Evolutionary conservation across 768 basidiomycete genomes (phyloP), one percentile per base, ranked within the genome.

Genomic region (Hypsizygus marmoreus): DNA sequence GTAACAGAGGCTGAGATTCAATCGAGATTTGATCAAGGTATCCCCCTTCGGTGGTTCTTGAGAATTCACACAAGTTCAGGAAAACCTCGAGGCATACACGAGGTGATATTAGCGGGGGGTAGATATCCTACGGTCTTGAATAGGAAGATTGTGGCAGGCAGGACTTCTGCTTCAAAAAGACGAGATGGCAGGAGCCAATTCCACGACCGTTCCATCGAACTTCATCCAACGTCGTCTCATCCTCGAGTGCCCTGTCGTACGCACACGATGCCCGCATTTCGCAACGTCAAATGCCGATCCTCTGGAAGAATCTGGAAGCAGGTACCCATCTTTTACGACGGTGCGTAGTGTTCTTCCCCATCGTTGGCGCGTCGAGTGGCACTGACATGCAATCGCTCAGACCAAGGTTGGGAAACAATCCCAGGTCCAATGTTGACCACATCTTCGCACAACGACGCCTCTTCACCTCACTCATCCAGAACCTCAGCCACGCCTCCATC

Each of bases 71-170:
- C 46, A 40, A 12, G 19, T 32, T 29, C 33, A 48, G 23, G 31
- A 29, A 19, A 31, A 40, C 59, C 62, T 60, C 55, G 62, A 59
- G 60, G 59, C 52, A 31, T 50, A 53, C 55, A 59, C 51, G 59
- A 65, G 56, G 66, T 66, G 63, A 64, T 58, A 60, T 53, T 62
- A 66, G 54, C 49, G 49, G 54, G 52, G 43, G 47, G 55, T 54
- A 45, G 39, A 22, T 57, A 26, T 60, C 51, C 36, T 43, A 56
- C 58, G 55, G 48, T 34, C 62, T 59, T 49, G 37, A 50, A 56
- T 53, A 43, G 61, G 58, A 56, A 59, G 42, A 48, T 32, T 36
- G 31, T 39, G n/a, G 33, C 31, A 32, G 48, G 30, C 40, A 38
- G 34, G 38, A 40, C 45, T 17, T 44, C 17, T 25, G 43, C 41